Evolutionary conservation across 306 rosid species (phyloP).

Genomic region (Pyrus betulifolia): DNA sequence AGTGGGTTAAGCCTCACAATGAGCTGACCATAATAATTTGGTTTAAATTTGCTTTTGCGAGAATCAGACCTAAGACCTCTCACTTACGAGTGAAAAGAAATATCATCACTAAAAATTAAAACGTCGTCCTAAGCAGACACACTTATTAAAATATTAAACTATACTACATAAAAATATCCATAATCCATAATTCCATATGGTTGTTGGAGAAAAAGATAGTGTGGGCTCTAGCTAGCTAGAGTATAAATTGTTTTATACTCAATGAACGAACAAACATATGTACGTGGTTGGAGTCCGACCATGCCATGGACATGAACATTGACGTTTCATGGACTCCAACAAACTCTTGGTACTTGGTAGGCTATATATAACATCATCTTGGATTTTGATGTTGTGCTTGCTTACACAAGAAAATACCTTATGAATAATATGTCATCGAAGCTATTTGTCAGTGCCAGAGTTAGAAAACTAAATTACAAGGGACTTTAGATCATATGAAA

Average conservation of each 20-base stretch:
- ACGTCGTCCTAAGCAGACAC: background rate
- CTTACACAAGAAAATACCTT: background rate
- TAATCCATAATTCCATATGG: background rate
- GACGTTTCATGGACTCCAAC: background rate
- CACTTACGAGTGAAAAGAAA: no score
- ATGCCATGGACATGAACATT: background rate
- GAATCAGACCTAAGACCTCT: rapidly evolving
- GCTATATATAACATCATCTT: background rate
- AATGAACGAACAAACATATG: background rate
- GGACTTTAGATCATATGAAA: background rate
- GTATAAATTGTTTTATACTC: background rate
- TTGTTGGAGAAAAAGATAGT: background rate
- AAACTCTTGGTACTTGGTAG: constrained; percentile 1
- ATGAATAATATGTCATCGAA: background rate
- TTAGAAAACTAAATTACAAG: no score
- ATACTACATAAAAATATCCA: background rate
- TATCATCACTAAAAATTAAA: no score
- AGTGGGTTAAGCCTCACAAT: no score
- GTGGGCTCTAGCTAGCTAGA: background rate
- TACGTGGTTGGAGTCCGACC: background rate
- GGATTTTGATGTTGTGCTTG: background rate
- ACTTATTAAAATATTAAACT: background rate
- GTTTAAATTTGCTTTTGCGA: no score
- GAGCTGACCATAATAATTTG: rapidly evolving
- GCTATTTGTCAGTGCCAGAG: background rate